Evolutionary conservation across 257 asterid species (phyloP).

Genomic region (Echites panduratus): DNA sequence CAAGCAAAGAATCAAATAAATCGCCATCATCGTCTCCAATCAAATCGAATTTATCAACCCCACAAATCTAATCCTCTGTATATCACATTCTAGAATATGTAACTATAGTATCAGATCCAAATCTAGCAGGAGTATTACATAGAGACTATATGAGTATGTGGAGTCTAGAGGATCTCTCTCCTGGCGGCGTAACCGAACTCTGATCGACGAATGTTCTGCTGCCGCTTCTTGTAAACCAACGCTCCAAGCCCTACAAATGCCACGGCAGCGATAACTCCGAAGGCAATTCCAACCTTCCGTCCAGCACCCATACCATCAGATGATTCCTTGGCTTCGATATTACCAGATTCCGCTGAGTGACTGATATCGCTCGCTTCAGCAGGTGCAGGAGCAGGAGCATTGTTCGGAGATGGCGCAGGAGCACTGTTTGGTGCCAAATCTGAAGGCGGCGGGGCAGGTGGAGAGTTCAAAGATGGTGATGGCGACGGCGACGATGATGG

Average conservation of each 20-base stretch:
- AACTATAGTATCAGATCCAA: background rate
- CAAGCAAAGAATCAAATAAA: constrained; percentile 29
- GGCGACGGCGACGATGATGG: background rate
- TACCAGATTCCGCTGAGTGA: constrained; percentile 19
- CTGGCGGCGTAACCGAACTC: constrained; percentile 45
- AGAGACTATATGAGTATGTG: constrained; percentile 6
- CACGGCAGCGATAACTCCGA: constrained; percentile 54
- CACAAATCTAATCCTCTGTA: background rate
- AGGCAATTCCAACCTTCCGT: constrained; percentile 54
- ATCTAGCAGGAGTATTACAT: constrained; percentile 8
- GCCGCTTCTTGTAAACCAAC: constrained; percentile 61
- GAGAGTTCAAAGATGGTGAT: constrained; percentile 18
- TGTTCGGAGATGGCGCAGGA: constrained; percentile 30
- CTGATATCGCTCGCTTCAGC: constrained; percentile 14
- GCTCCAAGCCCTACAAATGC: constrained; percentile 43
- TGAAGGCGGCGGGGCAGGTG: constrained; percentile 51
- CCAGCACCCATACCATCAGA: constrained; percentile 47
- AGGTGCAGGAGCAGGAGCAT: constrained; percentile 39
- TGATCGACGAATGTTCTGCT: constrained; percentile 63
- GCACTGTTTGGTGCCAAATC: constrained; percentile 28
- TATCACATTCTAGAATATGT: background rate
- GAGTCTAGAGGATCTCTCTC: constrained; percentile 42
- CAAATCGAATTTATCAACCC: constrained; percentile 7
- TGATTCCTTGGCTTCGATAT: constrained; percentile 15
- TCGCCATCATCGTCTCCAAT: constrained; percentile 7